Base-by-base conservation (phyloP, 2,329 filamentous ascomycete genomes). In the Sarocladium brachiariae region DNA sequence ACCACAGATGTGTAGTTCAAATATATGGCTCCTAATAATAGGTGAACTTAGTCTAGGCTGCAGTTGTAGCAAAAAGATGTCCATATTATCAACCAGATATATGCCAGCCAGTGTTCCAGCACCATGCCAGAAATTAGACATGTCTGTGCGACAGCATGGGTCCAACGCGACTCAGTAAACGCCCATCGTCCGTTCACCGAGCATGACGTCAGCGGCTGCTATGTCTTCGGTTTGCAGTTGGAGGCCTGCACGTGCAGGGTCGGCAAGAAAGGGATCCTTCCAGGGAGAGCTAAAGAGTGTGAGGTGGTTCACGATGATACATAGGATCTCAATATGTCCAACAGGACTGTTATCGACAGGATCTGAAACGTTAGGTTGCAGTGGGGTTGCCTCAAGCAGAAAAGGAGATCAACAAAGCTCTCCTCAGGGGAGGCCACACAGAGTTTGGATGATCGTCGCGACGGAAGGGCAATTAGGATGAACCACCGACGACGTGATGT, bases 181-280 rank as follows among this genome's bases (percentile, higher is more conserved):
- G 27, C 14, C 39, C 24, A 33, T n/a, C 18, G n/a, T 4, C 43
- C 11, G 11, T 47, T 47, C 43, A 47, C 43, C 16, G 16, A 47
- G 21, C 24, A 47, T 47, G 43, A 47, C 43, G 43, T 47, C 43
- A 47, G 43, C 27, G 24, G 43, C 43, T 47, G 43, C 25, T 6
- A 30, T 14, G 23, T 13, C n/a, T 19, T 11, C 23, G 4, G 7
- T 21, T 33, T 33, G 27, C n/a, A 13, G 3, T 16, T 16, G 9
- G 39, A 43, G 39, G 4, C 23, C 3, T 14, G 19, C 21, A 25
- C 21, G 21, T 43, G 23, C 21, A 14, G 6, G 21, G 11, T 25
- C 39, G 7, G 6, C 3, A 16, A 8, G 9, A 9, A 43, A 25
- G n/a, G n/a, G 23, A 13, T 16, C 4, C 4, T 7, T 4, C 13